Base-by-base conservation (phyloP, 75 land plant genomes). In the Sequoiadendron giganteum region DNA sequence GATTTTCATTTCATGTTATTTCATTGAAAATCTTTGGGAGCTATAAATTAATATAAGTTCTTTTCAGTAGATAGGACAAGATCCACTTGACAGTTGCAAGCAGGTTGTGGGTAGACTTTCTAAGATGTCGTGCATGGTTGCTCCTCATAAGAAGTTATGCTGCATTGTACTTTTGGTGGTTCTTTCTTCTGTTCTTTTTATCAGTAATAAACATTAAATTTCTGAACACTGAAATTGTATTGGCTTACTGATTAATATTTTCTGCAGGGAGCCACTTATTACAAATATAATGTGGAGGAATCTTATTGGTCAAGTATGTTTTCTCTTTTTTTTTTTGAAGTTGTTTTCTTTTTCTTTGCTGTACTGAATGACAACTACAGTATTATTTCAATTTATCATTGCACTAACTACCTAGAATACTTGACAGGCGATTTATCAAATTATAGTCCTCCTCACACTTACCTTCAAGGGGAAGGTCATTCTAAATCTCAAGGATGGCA, bases 281-380 rank as follows among this genome's bases (percentile, higher is more conserved):
- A 97, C 96, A 34, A 97, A 98, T 89, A 94, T 98, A 70, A 98
- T 98, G 97, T 98, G 99, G 99, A 92, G 99, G 88, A 98, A 98
- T 88, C 81, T 98, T 76, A 19, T 97, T 54, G 91, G 94, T 28
- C 99, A 98, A 95, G 99, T 96, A 84, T 18, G 30, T 73, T 47
- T 32, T 42, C 30, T 47, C 39, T 48, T n/a, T n/a, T n/a, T n/a
- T n/a, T n/a, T n/a, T n/a, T n/a, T n/a, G n/a, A n/a, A n/a, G n/a
- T n/a, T 18, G 30, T 73, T 47, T 32, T 42, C 30, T 47, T 30
- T 48, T 42, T 32, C 30, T 38, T 68, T 48, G 16, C 78, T 73
- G 11, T 88, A 21, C 19, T 52, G 19, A 85, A 55, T 34, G 36
- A 39, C 30, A 32, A 40, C 54, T 75, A 34, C 36, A 32, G 40